Percentiles rank a stretch among this genome's conserved stretches.
Conservation (phyloP, 805 yeast genomes). For the Jamesozyma spencerorum region DNA sequence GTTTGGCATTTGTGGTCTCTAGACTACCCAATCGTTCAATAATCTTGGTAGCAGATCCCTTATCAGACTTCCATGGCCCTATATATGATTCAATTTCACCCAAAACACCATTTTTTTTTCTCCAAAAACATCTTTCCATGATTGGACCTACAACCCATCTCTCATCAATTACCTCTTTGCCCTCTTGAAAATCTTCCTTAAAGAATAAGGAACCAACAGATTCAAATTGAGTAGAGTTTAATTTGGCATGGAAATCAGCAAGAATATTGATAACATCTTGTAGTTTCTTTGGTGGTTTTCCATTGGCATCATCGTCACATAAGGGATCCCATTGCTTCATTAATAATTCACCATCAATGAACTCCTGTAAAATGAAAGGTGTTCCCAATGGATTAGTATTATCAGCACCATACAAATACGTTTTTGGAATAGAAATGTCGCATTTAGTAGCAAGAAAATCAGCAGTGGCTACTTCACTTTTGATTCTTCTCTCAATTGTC, state of each 20-base stretch:
- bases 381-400: slow-evolving; percentile 52
- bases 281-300: slow-evolving; percentile 41
- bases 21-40: slow-evolving; percentile 54
- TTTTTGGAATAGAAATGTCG: slow-evolving; percentile 63
- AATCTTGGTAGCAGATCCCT: slow-evolving; percentile 47
- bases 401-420: slow-evolving; percentile 54
- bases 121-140: slow-evolving; percentile 69
- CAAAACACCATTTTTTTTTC: slow-evolving; percentile 35
- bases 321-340: slow-evolving; percentile 92
- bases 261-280: slow-evolving; percentile 61
- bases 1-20: slow-evolving; percentile 53
- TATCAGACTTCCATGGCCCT: slow-evolving; percentile 67
- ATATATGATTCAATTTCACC: slow-evolving; percentile 36
- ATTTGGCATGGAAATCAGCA: slow-evolving; percentile 51
- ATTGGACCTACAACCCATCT: slow-evolving; percentile 93
- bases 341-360: slow-evolving; percentile 64
- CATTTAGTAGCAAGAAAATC: slow-evolving; percentile 66
- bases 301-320: slow-evolving; percentile 43
- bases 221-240: slow-evolving; percentile 41
- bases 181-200: slow-evolving; percentile 8
- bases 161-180: slow-evolving; percentile 6
- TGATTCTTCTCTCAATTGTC: slow-evolving; percentile 56
- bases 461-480: slow-evolving; percentile 88
- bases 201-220: slow-evolving; percentile 90
- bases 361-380: slow-evolving; percentile 79